These are phyloP conservation scores for Mortierella antarctica DNA, from an alignment of 192 early-diverging fungal species.

Conservation along the genomic window DNA sequence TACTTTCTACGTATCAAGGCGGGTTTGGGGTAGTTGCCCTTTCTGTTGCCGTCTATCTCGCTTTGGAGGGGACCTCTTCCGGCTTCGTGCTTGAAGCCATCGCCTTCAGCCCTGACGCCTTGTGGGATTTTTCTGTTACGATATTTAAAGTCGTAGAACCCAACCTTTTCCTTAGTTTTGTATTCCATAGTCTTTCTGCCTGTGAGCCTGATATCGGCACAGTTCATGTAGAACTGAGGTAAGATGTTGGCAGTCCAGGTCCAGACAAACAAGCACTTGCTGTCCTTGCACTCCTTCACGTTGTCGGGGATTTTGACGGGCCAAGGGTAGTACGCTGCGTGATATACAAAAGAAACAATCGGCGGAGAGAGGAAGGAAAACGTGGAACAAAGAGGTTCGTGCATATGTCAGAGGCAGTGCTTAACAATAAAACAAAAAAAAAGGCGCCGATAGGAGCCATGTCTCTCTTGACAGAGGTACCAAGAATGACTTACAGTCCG, in stretches of 20 bases:
- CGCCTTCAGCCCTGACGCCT: constrained; percentile 28
- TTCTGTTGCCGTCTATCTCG: constrained; percentile 36
- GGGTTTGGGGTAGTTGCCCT: constrained; percentile 9
- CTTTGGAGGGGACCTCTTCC: constrained; percentile 28
- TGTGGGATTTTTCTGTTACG: constrained; percentile 1
- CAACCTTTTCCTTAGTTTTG: no score
- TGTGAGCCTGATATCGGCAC: constrained; percentile 71
- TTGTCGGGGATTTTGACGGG: constrained; percentile 54
- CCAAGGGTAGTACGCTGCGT: constrained; percentile 45
- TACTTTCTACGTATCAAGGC: no score
- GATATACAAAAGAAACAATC: not conserved
- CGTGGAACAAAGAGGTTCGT: not conserved
- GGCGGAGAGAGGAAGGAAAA: not conserved
- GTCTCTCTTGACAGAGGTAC: not conserved
- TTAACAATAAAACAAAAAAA: not conserved
- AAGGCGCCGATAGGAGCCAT: not conserved
- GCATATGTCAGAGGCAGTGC: not conserved
- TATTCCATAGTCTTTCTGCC: constrained; percentile 32
- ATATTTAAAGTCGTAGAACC: not conserved
- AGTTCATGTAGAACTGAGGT: constrained; percentile 84
- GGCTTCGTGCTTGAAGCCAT: constrained; percentile 38
- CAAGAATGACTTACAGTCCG: constrained; percentile 34
- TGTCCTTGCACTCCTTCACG: constrained; percentile 43
- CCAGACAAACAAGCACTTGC: constrained; percentile 62
- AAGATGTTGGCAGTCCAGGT: constrained; percentile 78